Conservation (phyloP, 176 grass and related monocot genomes). For the Rhynchospora tenuis region DNA sequence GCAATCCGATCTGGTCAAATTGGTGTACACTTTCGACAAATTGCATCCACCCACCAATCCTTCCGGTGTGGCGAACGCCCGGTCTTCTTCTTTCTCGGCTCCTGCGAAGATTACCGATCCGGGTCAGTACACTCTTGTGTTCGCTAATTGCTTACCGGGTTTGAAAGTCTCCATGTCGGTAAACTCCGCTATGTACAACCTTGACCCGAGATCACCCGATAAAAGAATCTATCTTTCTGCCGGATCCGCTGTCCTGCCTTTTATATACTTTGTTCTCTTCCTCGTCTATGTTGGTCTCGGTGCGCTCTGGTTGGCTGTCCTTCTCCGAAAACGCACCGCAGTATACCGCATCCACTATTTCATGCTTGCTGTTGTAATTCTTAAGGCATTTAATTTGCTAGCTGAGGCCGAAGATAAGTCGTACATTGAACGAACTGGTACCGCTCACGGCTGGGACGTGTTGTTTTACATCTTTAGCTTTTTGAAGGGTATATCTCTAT, state of each 20-base stretch:
- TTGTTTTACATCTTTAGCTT: constrained; percentile 99
- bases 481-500: constrained; percentile 91
- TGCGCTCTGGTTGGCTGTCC: constrained; percentile 53
- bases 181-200: constrained; percentile 90
- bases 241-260: constrained; percentile 52
- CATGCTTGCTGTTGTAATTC: constrained; percentile 85
- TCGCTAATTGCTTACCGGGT: constrained; percentile 79
- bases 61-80: constrained; percentile 50
- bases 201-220: constrained; percentile 31
- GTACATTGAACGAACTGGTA: constrained; percentile 85
- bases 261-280: constrained; percentile 79
- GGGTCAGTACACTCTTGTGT: constrained; percentile 91
- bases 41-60: constrained; percentile 63
- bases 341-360: constrained; percentile 98
- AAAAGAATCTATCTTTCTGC: constrained; percentile 80
- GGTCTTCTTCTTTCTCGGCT: constrained; percentile 63
- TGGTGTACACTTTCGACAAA: constrained; percentile 73
- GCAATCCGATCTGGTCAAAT: constrained; percentile 69
- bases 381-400: constrained; percentile 82
- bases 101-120: constrained; percentile 37
- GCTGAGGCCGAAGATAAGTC: constrained; percentile 94
- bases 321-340: constrained; percentile 64
- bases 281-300: constrained; percentile 58
- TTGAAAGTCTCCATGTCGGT: constrained; percentile 75
- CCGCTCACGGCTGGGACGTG: constrained; percentile 90